Evolutionary conservation across 108 stramenopile genomes (phyloP), one percentile per base, ranked within the genome.

Genomic region (Tribonema minus): DNA sequence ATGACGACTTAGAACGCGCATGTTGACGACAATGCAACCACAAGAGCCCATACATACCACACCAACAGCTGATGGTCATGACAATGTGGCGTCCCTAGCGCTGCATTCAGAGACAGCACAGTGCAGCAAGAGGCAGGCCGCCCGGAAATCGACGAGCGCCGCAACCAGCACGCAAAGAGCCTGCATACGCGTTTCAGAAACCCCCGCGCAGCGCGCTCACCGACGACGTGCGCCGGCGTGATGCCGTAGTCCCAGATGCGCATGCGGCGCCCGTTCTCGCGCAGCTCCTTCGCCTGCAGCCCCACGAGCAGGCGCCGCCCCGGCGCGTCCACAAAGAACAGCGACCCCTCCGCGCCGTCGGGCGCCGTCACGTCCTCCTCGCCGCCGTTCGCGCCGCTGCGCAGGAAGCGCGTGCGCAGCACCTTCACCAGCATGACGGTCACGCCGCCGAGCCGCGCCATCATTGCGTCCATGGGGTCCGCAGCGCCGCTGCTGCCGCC

Each of bases 331-430:
- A 71, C 79, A 12, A 64, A 71, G 37, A 64, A 70, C 15, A 65
- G 37, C 31, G 69, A 64, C 23, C 79, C 79, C 62, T 33, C 68
- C 61, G 61, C 58, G 25, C 70, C 70, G 34, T 60, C 28, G 5
- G 31, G 37, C 33, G 61, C 54, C 20, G 68, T 79, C 25, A 80
- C 54, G 58, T 80, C 79, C 63, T 80, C 70, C 54, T 71, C 70
- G 4, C 37, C 71, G 27, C 33, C 60, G 20, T 34, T 35, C 33
- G 38, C 33, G 5, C 75, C 40, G 15, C 12, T 28, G 36, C 58
- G 62, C 58, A 80, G 69, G 30, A 80, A 80, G 23, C 79, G 46
- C 26, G 40, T 64, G 25, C 79, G 41, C 20, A 80, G 58, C 37
- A 36, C 54, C 36, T 37, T 65, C 70, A 80, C 79, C 12, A 80